Conservation (phyloP, 495 filamentous ascomycete species). For the Penicillium coffeae region DNA sequence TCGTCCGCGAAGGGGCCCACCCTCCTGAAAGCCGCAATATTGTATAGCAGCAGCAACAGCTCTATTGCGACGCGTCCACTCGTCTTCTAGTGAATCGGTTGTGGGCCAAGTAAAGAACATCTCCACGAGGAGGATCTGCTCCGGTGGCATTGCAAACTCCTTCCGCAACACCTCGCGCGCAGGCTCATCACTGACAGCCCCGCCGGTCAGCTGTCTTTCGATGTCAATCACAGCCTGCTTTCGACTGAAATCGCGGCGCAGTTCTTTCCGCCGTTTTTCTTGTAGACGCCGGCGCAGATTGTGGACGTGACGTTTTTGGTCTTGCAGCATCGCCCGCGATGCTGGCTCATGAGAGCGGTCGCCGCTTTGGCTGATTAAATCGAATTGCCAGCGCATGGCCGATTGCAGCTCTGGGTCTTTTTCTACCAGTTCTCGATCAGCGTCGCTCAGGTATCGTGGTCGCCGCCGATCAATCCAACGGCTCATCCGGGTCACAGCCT, state of each 20-base stretch:
- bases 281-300: conserved; percentile 13
- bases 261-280: conserved; percentile 16
- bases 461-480: conserved; percentile 33
- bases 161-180: conserved; percentile 14
- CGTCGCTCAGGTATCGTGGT: conserved; percentile 23
- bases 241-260: conserved; percentile 11
- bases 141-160: conserved; percentile 16
- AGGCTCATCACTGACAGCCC: conserved; percentile 15
- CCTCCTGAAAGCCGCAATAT: conserved; percentile 22
- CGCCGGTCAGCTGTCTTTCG: conserved; percentile 18
- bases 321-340: conserved; percentile 6
- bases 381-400: conserved; percentile 1
- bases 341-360: conserved; percentile 8
- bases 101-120: conserved; percentile 28
- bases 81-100: conserved; percentile 19
- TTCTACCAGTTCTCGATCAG: conserved; percentile 3
- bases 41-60: conserved; percentile 16
- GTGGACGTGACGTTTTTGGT: conserved; percentile 13
- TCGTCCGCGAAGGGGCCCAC: conserved; percentile 21
- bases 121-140: conserved; percentile 21
- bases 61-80: conserved; percentile 20
- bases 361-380: conserved; percentile 3
- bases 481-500: conserved; percentile 29
- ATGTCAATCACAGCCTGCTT: conserved; percentile 25
- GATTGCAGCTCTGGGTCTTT: conserved; percentile 1